Percentiles rank a stretch among this genome's conserved stretches.
phyloP scores from a whole-genome alignment of 257 asterid species.

The Knoxia roxburghii region DNA sequence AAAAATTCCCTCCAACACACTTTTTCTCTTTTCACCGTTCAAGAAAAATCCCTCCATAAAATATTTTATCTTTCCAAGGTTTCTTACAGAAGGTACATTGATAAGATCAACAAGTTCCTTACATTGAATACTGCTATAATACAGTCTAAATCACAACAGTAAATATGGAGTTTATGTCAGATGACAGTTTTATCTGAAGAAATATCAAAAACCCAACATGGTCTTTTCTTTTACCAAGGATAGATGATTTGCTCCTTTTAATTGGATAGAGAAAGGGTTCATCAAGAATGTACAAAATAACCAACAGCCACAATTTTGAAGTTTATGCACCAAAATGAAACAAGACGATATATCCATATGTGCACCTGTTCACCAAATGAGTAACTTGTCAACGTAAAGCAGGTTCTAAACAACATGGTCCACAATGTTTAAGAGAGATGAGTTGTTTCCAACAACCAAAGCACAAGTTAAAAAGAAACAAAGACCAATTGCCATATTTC shows the following conservation, averaged over 20 bases:
- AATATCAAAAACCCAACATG: too few relatives aligned
- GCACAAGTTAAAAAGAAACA: neutral
- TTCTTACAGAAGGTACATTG: neutral
- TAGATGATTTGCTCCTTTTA: neutral
- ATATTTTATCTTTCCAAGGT: too few relatives aligned
- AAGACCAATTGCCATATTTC: neutral
- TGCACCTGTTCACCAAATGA: too few relatives aligned
- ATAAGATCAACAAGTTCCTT: neutral
- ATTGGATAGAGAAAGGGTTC: neutral
- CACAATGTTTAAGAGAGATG: too few relatives aligned
- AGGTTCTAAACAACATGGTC: too few relatives aligned
- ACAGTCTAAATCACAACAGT: neutral
- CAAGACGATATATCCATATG: too few relatives aligned
- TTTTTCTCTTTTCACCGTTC: too few relatives aligned
- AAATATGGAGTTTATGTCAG: neutral
- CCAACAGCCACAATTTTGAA: neutral
- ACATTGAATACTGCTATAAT: neutral
- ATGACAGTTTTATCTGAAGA: neutral
- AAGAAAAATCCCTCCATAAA: too few relatives aligned
- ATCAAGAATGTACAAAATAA: neutral
- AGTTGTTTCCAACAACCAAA: neutral
- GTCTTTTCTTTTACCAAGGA: neutral
- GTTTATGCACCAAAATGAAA: neutral
- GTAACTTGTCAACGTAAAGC: too few relatives aligned
- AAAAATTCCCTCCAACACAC: too few relatives aligned